A percentile compares a stretch with the other conserved stretches of the same genome.
phyloP scores from a whole-genome alignment of 345 rosid genomes.

The Sonneratia caseolaris region DNA sequence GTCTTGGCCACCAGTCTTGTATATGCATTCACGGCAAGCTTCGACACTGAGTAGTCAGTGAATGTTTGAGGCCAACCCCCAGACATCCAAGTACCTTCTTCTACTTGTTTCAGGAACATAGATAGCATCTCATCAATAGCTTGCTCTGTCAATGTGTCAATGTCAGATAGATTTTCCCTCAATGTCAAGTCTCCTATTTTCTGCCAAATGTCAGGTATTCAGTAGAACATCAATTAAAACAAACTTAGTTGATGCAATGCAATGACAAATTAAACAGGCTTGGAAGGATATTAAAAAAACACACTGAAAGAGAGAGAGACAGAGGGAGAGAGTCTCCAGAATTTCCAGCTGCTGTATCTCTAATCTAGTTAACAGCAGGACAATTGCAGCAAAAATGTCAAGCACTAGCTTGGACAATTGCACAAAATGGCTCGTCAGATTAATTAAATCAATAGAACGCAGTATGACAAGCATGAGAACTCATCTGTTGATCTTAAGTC shows the following conservation, averaged over 20 bases:
- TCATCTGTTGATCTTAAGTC: background rate
- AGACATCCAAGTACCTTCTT: conserved; percentile 60
- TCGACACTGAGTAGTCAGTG: conserved; percentile 82
- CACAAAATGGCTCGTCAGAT: background rate
- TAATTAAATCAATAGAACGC: background rate
- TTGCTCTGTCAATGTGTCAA: conserved; percentile 61
- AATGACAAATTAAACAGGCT: background rate
- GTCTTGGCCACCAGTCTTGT: conserved; percentile 59
- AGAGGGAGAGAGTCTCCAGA: background rate
- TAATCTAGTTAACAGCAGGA: background rate
- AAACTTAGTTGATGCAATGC: background rate
- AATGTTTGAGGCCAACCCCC: conserved; percentile 85
- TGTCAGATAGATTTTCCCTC: conserved; percentile 42
- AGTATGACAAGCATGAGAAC: background rate
- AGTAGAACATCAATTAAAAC: background rate
- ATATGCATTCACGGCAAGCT: conserved; percentile 77
- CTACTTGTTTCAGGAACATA: conserved; percentile 67
- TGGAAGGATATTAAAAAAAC: background rate
- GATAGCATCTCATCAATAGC: conserved; percentile 43
- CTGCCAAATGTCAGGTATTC: conserved; percentile 25
- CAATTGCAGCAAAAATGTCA: background rate
- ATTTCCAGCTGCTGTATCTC: background rate
- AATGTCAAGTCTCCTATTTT: conserved; percentile 49
- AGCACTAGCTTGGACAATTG: background rate
- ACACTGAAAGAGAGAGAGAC: background rate